Base-by-base conservation (phyloP, 2,329 filamentous ascomycete genomes). In the Cercospora sp. region DNA sequence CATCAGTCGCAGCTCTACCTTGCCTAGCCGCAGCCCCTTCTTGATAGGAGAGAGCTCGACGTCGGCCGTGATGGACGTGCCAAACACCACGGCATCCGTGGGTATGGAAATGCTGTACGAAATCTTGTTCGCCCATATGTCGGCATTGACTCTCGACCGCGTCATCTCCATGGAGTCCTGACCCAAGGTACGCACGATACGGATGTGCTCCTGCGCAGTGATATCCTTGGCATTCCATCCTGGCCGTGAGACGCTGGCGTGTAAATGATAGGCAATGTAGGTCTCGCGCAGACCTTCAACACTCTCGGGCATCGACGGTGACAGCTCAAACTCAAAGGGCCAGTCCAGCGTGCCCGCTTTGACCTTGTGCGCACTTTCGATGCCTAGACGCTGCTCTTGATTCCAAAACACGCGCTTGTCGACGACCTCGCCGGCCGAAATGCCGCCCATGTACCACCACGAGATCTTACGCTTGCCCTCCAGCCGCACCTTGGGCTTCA, bases 81-180 rank as follows among this genome's bases (percentile, higher is more conserved):
- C 95, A 75, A 97, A 96, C 18, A 97, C 91, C 64, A 97, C 90
- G 1, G 95, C 95, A 82, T 97, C 97, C 76, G 93, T 94, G 0
- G 95, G 94, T 10, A 96, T 92, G 67, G 92, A 89, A 70, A 99
- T 93, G 31, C 93, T 94, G 81, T 99, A 99, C 78, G 96, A 92
- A 74, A 98, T 87, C 83, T 99, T 99, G 83, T 97, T 95, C 5
- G 93, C 91, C 95, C 95, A 99, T 71, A 96, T 91, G 77, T 97
- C 97, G 80, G 97, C 94, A 71, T 98, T 94, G 70, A 79, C 75
- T 45, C 78, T 70, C 55, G 75, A 79, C 60, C 82, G 79, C 69
- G 82, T 80, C 66, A 80, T 81, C 69, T 84, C 82, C 92, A 97
- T 95, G 59, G 93, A 90, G 79, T 98, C 82, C 70, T 78, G 80